Base-by-base conservation (phyloP, 352 stramenopile species). In the Phytophthora chlamydospora region DNA sequence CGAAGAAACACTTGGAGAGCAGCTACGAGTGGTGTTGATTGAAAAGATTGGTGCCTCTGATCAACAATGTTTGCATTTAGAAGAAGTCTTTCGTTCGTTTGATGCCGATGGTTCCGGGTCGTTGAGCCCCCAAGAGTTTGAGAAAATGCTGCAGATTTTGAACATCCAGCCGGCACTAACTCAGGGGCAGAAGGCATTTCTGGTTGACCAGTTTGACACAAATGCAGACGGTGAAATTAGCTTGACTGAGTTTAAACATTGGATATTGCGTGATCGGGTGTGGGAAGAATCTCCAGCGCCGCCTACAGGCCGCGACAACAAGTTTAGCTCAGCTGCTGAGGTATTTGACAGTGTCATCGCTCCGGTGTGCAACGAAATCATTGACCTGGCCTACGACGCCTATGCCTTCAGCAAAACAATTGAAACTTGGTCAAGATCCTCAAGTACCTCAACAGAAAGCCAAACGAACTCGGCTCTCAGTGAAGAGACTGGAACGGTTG, bases 141-240 rank as follows among this genome's bases (percentile, higher is more conserved):
- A 72, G 0, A 73, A 58, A 29, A 82, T 84, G 17, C 54, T 93
- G n/a, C 21, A 46, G 10, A 32, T 65, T 8, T 52, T 95, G 16
- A 52, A 63, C 3, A 77, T 95, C 9, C 74, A 90, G 16, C 82
- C 85, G 14, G 47, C 71, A 2, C 62, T 95, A 1, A 89, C 66
- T 0, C 42, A 66, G 9, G 71, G 69, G 5, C 85, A 93, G 45
- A 71, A 75, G 14, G 24, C 62, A 0, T 82, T 70, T 36, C 53
- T 95, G 7, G 64, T 90, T 31, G 47, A 62, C 6, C 78, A 93
- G 17, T 91, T 95, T 41, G 85, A 93, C 54, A 59, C 72, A 0
- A 91, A 95, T 61, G 73, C 56, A 0, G 83, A 93, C 17, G 82
- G 77, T 0, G 78, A 89, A 57, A 77, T 95, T 19, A 90, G 80